Conservation (phyloP, 345 rosid species). For the Moricandia arvensis region DNA sequence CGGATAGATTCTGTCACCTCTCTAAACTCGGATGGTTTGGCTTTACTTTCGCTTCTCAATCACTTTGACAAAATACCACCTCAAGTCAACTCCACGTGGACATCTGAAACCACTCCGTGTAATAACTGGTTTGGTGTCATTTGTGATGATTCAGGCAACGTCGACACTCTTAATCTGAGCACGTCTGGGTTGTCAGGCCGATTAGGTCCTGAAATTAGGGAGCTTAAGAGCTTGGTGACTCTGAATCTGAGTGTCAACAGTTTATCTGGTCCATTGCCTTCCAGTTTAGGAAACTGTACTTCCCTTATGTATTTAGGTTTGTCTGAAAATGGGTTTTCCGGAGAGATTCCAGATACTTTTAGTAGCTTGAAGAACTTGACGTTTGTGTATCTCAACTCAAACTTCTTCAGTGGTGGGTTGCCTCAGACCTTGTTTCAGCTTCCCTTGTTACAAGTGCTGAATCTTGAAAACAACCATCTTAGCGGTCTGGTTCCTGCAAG, state of each 20-base stretch:
- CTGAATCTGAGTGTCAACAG: slow-evolving; percentile 51
- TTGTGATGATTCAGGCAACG: slow-evolving; percentile 40
- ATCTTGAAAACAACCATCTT: slow-evolving; percentile 49
- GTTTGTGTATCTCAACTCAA: slow-evolving; percentile 1
- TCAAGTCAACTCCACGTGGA: slow-evolving; percentile 30
- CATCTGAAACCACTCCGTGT: slow-evolving; percentile 54
- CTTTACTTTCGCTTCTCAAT: slow-evolving; percentile 50
- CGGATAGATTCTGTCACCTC: slow-evolving; percentile 21
- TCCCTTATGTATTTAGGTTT: slow-evolving; percentile 51
- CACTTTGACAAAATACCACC: slow-evolving; percentile 47
- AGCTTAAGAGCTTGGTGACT: slow-evolving; percentile 39
- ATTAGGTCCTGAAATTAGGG: slow-evolving; percentile 55
- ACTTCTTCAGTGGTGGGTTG: slow-evolving; percentile 51
- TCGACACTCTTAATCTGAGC: slow-evolving; percentile 46
- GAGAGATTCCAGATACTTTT: too few species aligned
- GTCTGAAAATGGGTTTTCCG: slow-evolving; percentile 44
- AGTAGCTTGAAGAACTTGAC: too few species aligned
- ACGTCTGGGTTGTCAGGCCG: slow-evolving; percentile 50
- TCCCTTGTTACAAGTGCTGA: slow-evolving; percentile 33
- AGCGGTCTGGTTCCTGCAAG: slow-evolving; percentile 57
- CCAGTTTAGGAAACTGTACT: slow-evolving; percentile 47
- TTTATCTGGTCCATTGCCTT: slow-evolving; percentile 54
- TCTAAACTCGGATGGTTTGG: slow-evolving; percentile 49
- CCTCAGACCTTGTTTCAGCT: slow-evolving; percentile 49
- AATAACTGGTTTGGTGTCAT: slow-evolving; percentile 55